Evolutionary conservation across 345 rosid genomes (phyloP), one percentile per base, ranked within the genome.

Genomic region (Hirschfeldia incana): DNA sequence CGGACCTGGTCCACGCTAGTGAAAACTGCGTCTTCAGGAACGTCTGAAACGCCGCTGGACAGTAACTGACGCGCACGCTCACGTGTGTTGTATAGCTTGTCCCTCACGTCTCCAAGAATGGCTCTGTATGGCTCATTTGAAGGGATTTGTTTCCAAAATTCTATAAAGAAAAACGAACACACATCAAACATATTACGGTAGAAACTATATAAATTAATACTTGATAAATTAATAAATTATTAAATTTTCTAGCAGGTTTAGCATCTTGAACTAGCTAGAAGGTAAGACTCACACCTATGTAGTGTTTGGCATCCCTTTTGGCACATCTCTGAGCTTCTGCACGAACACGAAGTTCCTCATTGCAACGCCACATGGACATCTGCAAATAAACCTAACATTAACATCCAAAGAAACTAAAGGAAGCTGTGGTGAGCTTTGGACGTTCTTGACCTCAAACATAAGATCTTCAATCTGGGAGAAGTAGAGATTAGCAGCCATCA

Each of bases 321-420:
- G 91, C 84, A 51, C 89, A 84, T 26, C 88, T 72, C 29, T 89
- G 98, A 72, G 89, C 89, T 74, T 92, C 91, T 37, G 95, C 99
- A 63, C 88, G 89, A 49, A 83, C 86, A 28, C 92, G 90, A 29
- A 96, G 97, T 81, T 96, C 99, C 21, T 88, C 91, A 59, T 75
- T 93, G 86, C 99, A 93, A 21, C 99, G 97, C 99, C 98, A 96
- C 99, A 96, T 96, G 8, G 99, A 96, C 84, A 96, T 82, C 99
- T 96, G 86, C 83, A 72, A 64, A 72, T 32, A 58, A 59, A 33
- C 49, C 1, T 6, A 17, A 69, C 71, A 36, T 62, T 39, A 62
- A 3, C 42, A 80, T 2, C 67, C 10, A 49, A 30, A 29, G 36
- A 69, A 34, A 53, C 37, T 12, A 8, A 8, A 36, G n/a, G 53